Conservation (phyloP, 1,284 basidiomycete species). For the Coniferiporia sulphurascens region DNA sequence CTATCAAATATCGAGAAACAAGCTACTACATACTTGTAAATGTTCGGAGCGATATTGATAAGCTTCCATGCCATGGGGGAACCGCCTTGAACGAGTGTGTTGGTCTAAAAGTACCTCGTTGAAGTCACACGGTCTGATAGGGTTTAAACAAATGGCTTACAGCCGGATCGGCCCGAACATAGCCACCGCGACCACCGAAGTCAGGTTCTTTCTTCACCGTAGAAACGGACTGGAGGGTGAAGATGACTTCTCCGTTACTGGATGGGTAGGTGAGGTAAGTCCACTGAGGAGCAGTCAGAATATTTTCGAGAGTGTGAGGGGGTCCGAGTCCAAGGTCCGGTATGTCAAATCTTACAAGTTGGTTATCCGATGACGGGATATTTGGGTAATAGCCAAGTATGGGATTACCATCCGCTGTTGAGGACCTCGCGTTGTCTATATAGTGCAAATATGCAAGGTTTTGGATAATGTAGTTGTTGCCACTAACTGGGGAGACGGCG, state of each 20-base stretch:
- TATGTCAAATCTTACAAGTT: neutral
- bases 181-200: conserved; percentile 8
- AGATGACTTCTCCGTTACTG: conserved; percentile 2
- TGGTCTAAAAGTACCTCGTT: conserved; percentile 1
- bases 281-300: too few species aligned
- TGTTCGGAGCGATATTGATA: conserved; percentile 1
- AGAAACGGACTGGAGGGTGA: conserved; percentile 9
- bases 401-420: conserved; percentile 7
- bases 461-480: conserved; percentile 10
- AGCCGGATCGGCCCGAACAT: conserved; percentile 4
- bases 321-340: neutral
- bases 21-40: conserved; percentile 9
- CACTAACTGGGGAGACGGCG: neutral
- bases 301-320: neutral
- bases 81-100: conserved; percentile 10
- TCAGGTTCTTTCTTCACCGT: neutral
- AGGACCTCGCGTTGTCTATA: conserved; percentile 9
- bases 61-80: conserved; percentile 8
- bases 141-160: neutral
- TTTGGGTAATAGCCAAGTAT: conserved; percentile 2
- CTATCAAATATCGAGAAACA: too few species aligned
- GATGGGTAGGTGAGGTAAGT: conserved; percentile 13
- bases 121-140: neutral
- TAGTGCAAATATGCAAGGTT: conserved; percentile 7
- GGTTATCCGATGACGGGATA: neutral